Evolutionary conservation across 257 asterid species (phyloP).

Genomic region (Solanum infundibuliforme): DNA sequence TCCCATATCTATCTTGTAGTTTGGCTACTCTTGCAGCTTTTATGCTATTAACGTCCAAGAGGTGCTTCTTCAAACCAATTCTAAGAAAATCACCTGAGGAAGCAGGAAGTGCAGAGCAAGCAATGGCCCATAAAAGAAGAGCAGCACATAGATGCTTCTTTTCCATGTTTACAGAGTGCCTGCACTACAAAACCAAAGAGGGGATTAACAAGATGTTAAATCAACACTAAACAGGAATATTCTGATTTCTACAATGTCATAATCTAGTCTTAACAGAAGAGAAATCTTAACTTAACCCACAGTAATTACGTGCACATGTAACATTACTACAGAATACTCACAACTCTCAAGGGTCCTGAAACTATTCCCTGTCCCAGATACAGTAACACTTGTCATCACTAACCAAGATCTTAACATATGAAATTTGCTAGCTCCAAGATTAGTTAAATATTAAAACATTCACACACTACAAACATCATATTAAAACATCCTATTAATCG

Average conservation of each 20-base stretch:
- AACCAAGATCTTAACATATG: background rate
- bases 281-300: background rate
- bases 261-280: background rate
- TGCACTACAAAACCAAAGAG: background rate
- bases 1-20: constrained; percentile 30
- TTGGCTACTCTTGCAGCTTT: constrained; percentile 45
- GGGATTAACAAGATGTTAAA: background rate
- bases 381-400: background rate
- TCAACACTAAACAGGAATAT: background rate
- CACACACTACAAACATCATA: background rate
- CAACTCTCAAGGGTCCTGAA: too few species aligned
- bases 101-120: constrained; percentile 43
- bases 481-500: background rate
- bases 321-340: too few species aligned
- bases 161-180: constrained; percentile 32
- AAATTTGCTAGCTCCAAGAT: background rate
- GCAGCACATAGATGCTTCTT: constrained; percentile 19
- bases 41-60: constrained; percentile 34
- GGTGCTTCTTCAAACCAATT: constrained; percentile 56
- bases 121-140: constrained; percentile 37
- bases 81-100: constrained; percentile 45
- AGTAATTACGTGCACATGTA: background rate
- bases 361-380: background rate
- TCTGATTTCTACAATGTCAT: background rate
- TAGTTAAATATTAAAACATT: background rate